phyloP scores from a whole-genome alignment of 2,329 filamentous ascomycete genomes.

The Coniochaeta ligniaria region DNA sequence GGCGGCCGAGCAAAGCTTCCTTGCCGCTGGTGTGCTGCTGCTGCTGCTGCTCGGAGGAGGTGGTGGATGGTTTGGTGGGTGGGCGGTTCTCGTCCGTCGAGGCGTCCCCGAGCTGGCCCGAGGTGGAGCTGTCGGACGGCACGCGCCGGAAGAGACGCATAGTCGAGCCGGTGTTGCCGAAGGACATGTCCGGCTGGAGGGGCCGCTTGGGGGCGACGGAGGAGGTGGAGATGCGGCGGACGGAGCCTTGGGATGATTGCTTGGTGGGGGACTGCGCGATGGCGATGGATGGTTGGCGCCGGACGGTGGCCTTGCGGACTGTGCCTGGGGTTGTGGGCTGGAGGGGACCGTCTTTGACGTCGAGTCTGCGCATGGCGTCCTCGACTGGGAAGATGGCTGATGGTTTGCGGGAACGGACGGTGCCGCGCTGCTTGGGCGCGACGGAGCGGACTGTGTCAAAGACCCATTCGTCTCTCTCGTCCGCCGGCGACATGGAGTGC shows the following conservation, averaged over 20 bases:
- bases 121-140: slow-evolving; percentile 57
- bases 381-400: slow-evolving; percentile 49
- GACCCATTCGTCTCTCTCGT: slow-evolving; percentile 82
- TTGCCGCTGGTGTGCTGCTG: slow-evolving; percentile 47
- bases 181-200: slow-evolving; percentile 82
- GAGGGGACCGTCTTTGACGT: slow-evolving; percentile 53
- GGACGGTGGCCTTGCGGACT: slow-evolving; percentile 51
- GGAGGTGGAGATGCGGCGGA: slow-evolving; percentile 21
- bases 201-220: slow-evolving; percentile 59
- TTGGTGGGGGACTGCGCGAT: slow-evolving; percentile 10
- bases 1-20: slow-evolving; percentile 74
- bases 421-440: slow-evolving; percentile 46
- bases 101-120: slow-evolving; percentile 30
- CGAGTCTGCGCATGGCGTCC: slow-evolving; percentile 52
- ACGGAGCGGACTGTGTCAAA: slow-evolving; percentile 88
- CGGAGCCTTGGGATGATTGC: slow-evolving; percentile 2
- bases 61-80: slow-evolving; percentile 26
- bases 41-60: slow-evolving; percentile 36
- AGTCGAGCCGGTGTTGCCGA: slow-evolving; percentile 88
- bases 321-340: slow-evolving; percentile 52
- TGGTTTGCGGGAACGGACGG: slow-evolving; percentile 45
- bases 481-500: slow-evolving; percentile 57
- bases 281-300: slow-evolving; percentile 29
- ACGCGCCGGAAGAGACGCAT: slow-evolving; percentile 87
- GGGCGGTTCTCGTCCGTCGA: slow-evolving; percentile 56